Evolutionary conservation across 305 asterid genomes (phyloP).

Genomic region (Solanum hybrid): DNA sequence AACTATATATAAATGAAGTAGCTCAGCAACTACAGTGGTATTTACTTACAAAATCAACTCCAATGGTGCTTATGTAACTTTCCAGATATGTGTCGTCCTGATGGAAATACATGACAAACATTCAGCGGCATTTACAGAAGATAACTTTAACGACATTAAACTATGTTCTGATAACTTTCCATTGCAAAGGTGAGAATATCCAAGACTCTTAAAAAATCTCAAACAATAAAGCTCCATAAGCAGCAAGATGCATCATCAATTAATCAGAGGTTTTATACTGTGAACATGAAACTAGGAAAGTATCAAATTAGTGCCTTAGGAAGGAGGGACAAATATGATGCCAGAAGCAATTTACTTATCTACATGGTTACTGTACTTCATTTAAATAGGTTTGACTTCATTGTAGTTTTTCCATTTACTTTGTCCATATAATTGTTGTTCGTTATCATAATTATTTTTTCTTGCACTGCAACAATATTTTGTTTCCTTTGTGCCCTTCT

Average conservation of each 20-base stretch:
- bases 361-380: not conserved
- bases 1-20: not conserved
- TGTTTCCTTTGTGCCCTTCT: not conserved
- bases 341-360: not conserved
- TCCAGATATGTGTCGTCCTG: slow-evolving; percentile 40
- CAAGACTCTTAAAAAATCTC: not conserved
- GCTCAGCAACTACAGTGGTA: not conserved
- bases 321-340: not conserved
- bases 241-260: not conserved
- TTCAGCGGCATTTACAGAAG: not conserved
- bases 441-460: not conserved
- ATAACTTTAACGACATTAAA: not conserved
- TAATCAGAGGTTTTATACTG: not conserved
- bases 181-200: not conserved
- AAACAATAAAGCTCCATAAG: not conserved
- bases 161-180: not conserved
- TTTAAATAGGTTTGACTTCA: not conserved
- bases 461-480: not conserved
- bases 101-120: not conserved
- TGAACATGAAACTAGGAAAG: not conserved
- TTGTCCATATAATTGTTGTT: not conserved
- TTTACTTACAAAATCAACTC: slow-evolving; percentile 36
- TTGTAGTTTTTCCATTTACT: not conserved
- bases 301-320: not conserved
- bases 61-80: slow-evolving; percentile 41